Evolutionary conservation across 1,284 basidiomycete species (phyloP).

Genomic region (Ganoderma multipileum): DNA sequence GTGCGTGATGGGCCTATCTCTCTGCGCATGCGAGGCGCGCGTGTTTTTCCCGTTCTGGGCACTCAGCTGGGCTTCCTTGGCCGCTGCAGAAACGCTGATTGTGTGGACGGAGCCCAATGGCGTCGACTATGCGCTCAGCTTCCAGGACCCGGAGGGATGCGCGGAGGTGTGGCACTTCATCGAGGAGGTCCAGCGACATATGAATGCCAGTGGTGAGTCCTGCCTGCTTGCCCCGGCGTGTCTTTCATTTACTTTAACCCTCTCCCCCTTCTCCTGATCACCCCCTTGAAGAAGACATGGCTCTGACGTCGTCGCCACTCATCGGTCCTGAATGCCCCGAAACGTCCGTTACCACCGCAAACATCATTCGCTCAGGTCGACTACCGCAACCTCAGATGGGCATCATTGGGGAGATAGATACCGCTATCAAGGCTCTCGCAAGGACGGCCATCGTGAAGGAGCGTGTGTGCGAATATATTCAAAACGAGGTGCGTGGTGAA

Average conservation of each 20-base stretch:
- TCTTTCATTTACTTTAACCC: conserved; percentile 15
- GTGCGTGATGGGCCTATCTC: conserved; percentile 50
- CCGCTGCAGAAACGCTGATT: conserved; percentile 86
- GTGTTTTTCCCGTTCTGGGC: conserved; percentile 4
- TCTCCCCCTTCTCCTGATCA: conserved; percentile 7
- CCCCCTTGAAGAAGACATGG: conserved; percentile 49
- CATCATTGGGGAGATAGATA: conserved; percentile 79
- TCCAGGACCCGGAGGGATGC: conserved; percentile 96
- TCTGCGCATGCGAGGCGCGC: conserved; percentile 18
- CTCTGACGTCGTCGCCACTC: conserved; percentile 62
- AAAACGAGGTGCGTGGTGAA: conserved; percentile 62
- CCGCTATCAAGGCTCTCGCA: conserved; percentile 73
- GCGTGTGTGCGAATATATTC: conserved; percentile 84
- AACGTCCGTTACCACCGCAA: conserved; percentile 62
- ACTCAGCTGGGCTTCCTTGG: conserved; percentile 9
- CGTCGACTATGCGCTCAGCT: conserved; percentile 95
- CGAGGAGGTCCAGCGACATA: conserved; percentile 89
- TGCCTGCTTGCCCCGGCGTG: conserved; percentile 16
- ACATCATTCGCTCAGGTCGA: conserved; percentile 73
- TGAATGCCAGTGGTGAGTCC: conserved; percentile 65
- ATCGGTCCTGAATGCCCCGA: conserved; percentile 65
- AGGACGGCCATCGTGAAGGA: conserved; percentile 75
- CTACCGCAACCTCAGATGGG: conserved; percentile 75
- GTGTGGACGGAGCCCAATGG: conserved; percentile 99
- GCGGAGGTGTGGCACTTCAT: conserved; percentile 98